Percentiles rank a stretch among this genome's conserved stretches.
Evolutionary conservation across 2,329 filamentous ascomycete genomes (phyloP).

Genomic region (Aureobasidium pullulans): DNA sequence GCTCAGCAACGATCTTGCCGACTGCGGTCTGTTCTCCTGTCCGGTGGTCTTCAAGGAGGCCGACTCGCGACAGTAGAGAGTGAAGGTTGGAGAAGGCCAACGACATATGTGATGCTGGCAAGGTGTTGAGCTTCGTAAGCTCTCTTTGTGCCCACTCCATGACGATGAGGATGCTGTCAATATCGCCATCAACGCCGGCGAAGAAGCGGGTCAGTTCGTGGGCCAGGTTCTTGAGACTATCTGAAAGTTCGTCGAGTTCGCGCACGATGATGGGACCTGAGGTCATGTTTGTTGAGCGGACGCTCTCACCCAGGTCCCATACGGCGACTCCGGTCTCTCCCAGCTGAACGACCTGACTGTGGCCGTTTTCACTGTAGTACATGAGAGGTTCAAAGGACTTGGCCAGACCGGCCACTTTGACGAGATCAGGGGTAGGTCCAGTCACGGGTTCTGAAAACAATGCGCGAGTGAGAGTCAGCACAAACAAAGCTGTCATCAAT

Average conservation of each 20-base stretch:
- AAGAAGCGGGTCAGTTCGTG: constrained; percentile 88
- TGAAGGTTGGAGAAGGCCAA: constrained; percentile 81
- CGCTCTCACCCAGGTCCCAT: constrained; percentile 88
- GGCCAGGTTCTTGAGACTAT: constrained; percentile 75
- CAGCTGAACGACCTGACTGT: constrained; percentile 76
- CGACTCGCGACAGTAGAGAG: constrained; percentile 60
- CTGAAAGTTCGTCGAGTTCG: constrained; percentile 77
- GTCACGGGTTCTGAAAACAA: constrained; percentile 61
- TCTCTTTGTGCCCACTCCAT: constrained; percentile 96
- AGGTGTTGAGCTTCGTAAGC: constrained; percentile 59
- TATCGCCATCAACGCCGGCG: constrained; percentile 84
- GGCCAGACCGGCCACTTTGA: constrained; percentile 83
- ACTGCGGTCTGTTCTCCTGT: constrained; percentile 57
- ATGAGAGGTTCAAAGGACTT: constrained; percentile 91
- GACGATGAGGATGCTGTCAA: constrained; percentile 84
- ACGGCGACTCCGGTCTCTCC: constrained; percentile 89
- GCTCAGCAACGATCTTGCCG: constrained; percentile 58
- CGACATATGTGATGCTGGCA: constrained; percentile 57
- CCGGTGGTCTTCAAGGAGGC: constrained; percentile 34
- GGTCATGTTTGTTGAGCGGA: constrained; percentile 83
- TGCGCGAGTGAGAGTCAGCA: constrained; percentile 56
- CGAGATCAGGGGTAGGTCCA: constrained; percentile 70
- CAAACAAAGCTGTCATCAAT: constrained; percentile 54
- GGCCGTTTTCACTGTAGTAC: constrained; percentile 86
- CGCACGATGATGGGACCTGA: constrained; percentile 78